A percentile compares a stretch with the other conserved stretches of the same genome.
Conservation (phyloP, 345 rosid genomes). For the Nephelium lappaceum region DNA sequence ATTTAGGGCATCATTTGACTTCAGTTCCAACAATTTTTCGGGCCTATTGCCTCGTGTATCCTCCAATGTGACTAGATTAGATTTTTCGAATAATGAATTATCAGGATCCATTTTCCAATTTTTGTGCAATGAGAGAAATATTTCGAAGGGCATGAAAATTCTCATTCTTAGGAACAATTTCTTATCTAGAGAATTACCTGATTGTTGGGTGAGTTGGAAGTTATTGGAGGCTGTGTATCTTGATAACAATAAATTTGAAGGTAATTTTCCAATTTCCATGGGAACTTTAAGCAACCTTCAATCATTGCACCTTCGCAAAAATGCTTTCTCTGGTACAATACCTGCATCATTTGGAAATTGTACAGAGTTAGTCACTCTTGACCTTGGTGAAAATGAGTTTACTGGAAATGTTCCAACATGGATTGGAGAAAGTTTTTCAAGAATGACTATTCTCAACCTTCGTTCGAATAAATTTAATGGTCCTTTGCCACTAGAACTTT, state of each 20-base stretch:
- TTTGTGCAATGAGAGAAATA: constrained; percentile 26
- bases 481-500: not conserved
- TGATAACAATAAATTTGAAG: constrained; percentile 4
- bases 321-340: not conserved
- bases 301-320: not conserved
- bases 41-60: constrained; percentile 22
- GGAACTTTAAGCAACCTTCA: not conserved
- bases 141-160: constrained; percentile 5
- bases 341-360: not conserved
- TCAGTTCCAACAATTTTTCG: constrained; percentile 20
- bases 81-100: constrained; percentile 42
- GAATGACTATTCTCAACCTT: not conserved
- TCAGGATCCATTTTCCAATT: constrained; percentile 32
- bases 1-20: constrained; percentile 17
- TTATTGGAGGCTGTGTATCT: constrained; percentile 1
- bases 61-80: constrained; percentile 19
- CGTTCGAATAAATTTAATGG: constrained; percentile 13
- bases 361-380: not conserved
- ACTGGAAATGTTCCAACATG: constrained; percentile 12
- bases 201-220: constrained; percentile 24
- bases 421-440: not conserved
- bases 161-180: constrained; percentile 43
- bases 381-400: not conserved
- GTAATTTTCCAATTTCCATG: constrained; percentile 7
- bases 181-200: constrained; percentile 30